Conservation (phyloP, 768 basidiomycete genomes). For the Dacryopinax primogenitus region DNA sequence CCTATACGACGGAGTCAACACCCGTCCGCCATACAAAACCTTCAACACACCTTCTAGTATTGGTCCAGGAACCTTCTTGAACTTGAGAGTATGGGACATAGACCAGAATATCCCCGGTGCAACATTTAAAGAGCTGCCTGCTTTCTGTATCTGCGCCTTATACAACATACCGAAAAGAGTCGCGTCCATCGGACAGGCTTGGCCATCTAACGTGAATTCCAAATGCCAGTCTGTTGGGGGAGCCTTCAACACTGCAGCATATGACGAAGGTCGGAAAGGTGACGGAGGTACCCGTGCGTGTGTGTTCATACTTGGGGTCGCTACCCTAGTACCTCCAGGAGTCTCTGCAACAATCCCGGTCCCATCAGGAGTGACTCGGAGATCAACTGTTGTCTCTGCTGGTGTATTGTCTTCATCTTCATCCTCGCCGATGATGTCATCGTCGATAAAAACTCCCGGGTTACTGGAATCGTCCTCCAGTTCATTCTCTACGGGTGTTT, state of each 20-base stretch:
- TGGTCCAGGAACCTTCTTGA: constrained; percentile 82
- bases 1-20: background rate
- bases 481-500: constrained; percentile 44
- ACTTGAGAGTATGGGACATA: constrained; percentile 81
- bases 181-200: constrained; percentile 66
- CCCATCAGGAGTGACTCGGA: constrained; percentile 71
- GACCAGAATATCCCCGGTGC: constrained; percentile 74
- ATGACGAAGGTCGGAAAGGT: constrained; percentile 37
- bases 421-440: constrained; percentile 80
- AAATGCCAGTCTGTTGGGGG: constrained; percentile 95
- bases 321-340: constrained; percentile 86
- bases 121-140: constrained; percentile 40
- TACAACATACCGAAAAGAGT: constrained; percentile 97
- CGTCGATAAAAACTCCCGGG: constrained; percentile 63
- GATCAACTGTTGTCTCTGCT: constrained; percentile 72
- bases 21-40: background rate
- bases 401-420: constrained; percentile 53
- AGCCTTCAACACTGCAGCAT: constrained; percentile 85
- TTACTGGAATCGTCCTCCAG: constrained; percentile 43
- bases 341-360: constrained; percentile 93
- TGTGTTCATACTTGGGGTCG: constrained; percentile 52
- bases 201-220: constrained; percentile 88
- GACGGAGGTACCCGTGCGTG: constrained; percentile 15
- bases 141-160: constrained; percentile 70
- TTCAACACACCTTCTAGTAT: constrained; percentile 28